Base-by-base conservation (phyloP, 192 early-diverging fungal species). In the Coemansia sp. region DNA sequence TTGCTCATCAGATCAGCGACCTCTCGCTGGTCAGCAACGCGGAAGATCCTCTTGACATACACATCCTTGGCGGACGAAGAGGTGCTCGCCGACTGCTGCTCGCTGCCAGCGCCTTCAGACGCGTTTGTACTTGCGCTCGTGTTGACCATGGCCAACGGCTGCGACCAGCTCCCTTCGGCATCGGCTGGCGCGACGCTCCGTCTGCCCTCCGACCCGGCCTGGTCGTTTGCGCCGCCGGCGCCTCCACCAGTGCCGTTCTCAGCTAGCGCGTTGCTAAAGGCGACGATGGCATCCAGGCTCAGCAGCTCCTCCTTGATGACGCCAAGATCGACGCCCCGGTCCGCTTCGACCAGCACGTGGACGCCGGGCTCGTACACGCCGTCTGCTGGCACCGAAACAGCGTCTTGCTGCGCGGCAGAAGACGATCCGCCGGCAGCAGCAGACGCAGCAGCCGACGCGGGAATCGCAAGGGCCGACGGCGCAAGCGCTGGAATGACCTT, bases 41-140 rank as follows among this genome's bases (percentile, higher is more conserved):
- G 81, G 78, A 88, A 93, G 52, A 99, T 92, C 20, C 91, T 87
- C 74, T 99, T 99, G 3, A 95, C 84, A 60, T 92, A 88, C 50
- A 95, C 84, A 49, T 97, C 93, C 71, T 88, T 90, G 50, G 61
- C 34, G 1, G 68, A 59, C 4, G 59, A 61, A 8, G 35, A 16
- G 19, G 50, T 19, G 16, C 56, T 14, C 18, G 25, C 53, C 27
- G 32, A 28, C 22, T 66, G 34, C 1, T 55, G 14, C 9, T 61
- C 63, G 39, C 39, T 20, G 28, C 32, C 28, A 24, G 55, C 22
- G 36, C 53, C 48, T 55, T 58, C 59, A 36, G 52, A 32, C 13
- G 13, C n/a, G 34, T 28, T 30, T 34, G 25, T 30, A 29, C 9
- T 50, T 19, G 24, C 51, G 27, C 32, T 34, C 14, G 20, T 54